Conservation (phyloP, 1,284 basidiomycete species). For the Tilletia walkeri region DNA sequence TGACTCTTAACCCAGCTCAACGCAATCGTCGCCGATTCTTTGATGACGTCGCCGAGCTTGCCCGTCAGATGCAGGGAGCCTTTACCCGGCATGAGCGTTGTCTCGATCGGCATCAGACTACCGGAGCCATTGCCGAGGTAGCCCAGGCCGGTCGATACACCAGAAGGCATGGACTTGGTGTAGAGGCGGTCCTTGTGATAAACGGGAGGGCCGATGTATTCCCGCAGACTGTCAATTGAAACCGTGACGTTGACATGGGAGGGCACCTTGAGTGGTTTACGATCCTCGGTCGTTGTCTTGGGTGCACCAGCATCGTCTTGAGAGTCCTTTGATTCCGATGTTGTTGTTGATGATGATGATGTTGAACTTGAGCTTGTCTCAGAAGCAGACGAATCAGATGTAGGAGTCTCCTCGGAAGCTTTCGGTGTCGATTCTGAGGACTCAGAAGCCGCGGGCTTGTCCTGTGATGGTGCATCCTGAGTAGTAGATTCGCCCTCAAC, state of each 20-base stretch:
- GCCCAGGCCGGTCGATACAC: slow-evolving; percentile 89
- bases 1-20: slow-evolving; percentile 90
- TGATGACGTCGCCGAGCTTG: slow-evolving; percentile 95
- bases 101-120: slow-evolving; percentile 92
- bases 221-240: slow-evolving; percentile 81
- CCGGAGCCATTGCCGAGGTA: slow-evolving; percentile 95
- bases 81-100: slow-evolving; percentile 53
- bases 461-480: slow-evolving; percentile 25
- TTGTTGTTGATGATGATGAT: slow-evolving; percentile 27
- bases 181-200: slow-evolving; percentile 96
- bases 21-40: slow-evolving; percentile 90
- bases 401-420: slow-evolving; percentile 22
- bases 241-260: slow-evolving; percentile 75
- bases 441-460: slow-evolving; percentile 20
- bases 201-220: slow-evolving; percentile 92
- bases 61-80: slow-evolving; percentile 79
- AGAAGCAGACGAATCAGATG: slow-evolving; percentile 23
- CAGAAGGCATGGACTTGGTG: slow-evolving; percentile 72
- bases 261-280: slow-evolving; percentile 80
- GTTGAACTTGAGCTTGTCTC: too few species aligned
- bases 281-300: slow-evolving; percentile 71
- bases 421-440: slow-evolving; percentile 42
- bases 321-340: slow-evolving; percentile 23
- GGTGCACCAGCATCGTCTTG: slow-evolving; percentile 25
- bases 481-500: slow-evolving; percentile 56